These are phyloP conservation scores for Melanomma pulvis-pyrius DNA, from an alignment of 495 filamentous ascomycete species.

Conservation along the genomic window DNA sequence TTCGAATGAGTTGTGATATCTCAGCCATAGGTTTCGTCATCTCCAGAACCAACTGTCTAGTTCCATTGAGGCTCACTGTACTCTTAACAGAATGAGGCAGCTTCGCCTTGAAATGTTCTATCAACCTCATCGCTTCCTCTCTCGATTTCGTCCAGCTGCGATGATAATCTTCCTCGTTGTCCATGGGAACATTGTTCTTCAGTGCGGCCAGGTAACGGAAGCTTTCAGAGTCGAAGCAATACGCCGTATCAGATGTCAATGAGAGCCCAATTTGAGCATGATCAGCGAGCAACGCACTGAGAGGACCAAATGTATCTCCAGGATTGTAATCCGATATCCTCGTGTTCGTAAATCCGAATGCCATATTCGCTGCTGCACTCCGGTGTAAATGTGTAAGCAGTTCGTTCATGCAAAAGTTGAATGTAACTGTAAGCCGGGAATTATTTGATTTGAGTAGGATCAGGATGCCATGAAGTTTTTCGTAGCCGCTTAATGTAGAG, in stretches of 20 bases:
- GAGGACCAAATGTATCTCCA: slow-evolving; percentile 48
- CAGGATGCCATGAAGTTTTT: slow-evolving; percentile 46
- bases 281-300: slow-evolving; percentile 40
- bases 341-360: slow-evolving; percentile 53
- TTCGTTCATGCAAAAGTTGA: slow-evolving; percentile 50
- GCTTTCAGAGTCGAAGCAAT: slow-evolving; percentile 54
- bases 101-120: slow-evolving; percentile 32
- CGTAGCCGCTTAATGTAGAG: slow-evolving; percentile 38
- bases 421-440: slow-evolving; percentile 46
- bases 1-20: slow-evolving; percentile 45
- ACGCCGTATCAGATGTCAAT: slow-evolving; percentile 39
- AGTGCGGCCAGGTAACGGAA: slow-evolving; percentile 51
- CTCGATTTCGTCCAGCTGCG: slow-evolving; percentile 46
- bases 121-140: background rate
- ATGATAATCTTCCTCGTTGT: slow-evolving; percentile 42
- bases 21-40: slow-evolving; percentile 48
- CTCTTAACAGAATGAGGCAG: slow-evolving; percentile 45
- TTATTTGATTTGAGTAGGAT: slow-evolving; percentile 50
- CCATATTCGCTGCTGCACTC: slow-evolving; percentile 44
- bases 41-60: slow-evolving; percentile 43
- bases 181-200: slow-evolving; percentile 43
- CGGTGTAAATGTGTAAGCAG: slow-evolving; percentile 50
- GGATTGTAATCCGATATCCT: slow-evolving; percentile 49
- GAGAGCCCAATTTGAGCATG: slow-evolving; percentile 38
- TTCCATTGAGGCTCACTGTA: slow-evolving; percentile 49